phyloP scores from a whole-genome alignment of 1,284 basidiomycete genomes.

The Neolentinus lepideus region DNA sequence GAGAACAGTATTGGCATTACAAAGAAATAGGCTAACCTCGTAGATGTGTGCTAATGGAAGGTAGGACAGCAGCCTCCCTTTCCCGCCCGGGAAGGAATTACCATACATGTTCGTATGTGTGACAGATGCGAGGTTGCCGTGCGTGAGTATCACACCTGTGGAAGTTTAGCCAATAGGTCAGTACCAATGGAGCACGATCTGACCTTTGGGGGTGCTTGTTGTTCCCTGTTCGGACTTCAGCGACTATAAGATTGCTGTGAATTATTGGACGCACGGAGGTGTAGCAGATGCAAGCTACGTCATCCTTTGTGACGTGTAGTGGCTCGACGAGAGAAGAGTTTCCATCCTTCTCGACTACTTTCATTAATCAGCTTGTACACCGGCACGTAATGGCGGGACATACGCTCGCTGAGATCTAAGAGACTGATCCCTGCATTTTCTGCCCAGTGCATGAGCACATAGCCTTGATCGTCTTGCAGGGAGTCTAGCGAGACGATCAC shows the following conservation, averaged over 20 bases:
- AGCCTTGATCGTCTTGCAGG: constrained; percentile 51
- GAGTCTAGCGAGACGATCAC: constrained; percentile 79
- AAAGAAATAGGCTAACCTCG: constrained; percentile 39
- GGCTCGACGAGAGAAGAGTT: constrained; percentile 58
- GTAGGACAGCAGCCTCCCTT: constrained; percentile 57
- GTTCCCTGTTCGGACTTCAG: constrained; percentile 46
- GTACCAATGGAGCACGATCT: constrained; percentile 1
- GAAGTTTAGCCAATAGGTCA: background rate
- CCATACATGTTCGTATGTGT: constrained; percentile 60
- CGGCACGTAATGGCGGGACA: constrained; percentile 13
- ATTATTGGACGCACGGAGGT: constrained; percentile 59
- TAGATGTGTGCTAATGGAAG: constrained; percentile 89
- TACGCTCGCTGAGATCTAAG: constrained; percentile 64
- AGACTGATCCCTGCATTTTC: constrained; percentile 56
- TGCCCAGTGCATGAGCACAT: constrained; percentile 70
- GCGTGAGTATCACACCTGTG: constrained; percentile 72
- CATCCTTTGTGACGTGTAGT: constrained; percentile 48
- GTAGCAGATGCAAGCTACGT: constrained; percentile 77
- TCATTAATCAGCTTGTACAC: background rate
- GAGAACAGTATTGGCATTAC: background rate
- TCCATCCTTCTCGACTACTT: constrained; percentile 60
- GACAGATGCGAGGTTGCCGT: constrained; percentile 66
- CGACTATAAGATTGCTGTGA: background rate
- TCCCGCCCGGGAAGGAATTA: constrained; percentile 28
- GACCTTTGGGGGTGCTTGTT: constrained; percentile 71